Evolutionary conservation across 1,284 basidiomycete genomes (phyloP).

Genomic region (Pterulicium gracile): DNA sequence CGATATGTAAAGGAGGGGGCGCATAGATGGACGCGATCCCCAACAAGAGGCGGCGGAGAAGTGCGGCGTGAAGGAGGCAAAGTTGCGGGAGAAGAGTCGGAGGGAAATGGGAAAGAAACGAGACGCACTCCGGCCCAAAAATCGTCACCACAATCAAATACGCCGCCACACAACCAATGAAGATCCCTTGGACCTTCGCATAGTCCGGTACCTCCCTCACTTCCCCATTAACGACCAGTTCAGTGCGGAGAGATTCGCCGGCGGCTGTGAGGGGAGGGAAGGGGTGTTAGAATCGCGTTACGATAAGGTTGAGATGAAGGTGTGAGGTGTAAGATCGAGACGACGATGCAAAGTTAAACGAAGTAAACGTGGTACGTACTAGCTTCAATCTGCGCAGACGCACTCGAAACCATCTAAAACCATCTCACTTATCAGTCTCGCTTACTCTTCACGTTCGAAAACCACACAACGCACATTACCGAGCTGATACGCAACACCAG

Average conservation of each 20-base stretch:
- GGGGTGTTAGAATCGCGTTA: too few species aligned
- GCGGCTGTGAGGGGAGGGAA: too few species aligned
- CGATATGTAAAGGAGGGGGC: background rate
- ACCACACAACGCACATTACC: constrained; percentile 40
- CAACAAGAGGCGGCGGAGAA: background rate
- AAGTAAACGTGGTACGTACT: constrained; percentile 28
- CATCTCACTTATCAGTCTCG: constrained; percentile 10
- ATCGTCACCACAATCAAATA: constrained; percentile 60
- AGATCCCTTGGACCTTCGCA: constrained; percentile 79
- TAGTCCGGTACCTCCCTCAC: constrained; percentile 60
- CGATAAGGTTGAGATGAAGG: background rate
- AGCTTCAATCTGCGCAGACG: constrained; percentile 88
- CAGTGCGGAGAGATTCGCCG: constrained; percentile 46
- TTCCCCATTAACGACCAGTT: constrained; percentile 35
- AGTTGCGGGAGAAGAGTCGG: too few species aligned
- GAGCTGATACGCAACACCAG: constrained; percentile 85
- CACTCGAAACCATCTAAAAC: constrained; percentile 72
- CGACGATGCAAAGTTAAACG: background rate
- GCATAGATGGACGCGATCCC: too few species aligned
- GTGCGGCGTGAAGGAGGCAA: background rate
- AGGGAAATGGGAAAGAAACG: constrained; percentile 2
- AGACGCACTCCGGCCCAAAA: constrained; percentile 60
- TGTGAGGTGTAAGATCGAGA: constrained; percentile 17
- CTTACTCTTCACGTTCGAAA: constrained; percentile 12
- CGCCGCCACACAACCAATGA: constrained; percentile 68